Base-by-base conservation (phyloP, 2,329 filamentous ascomycete species). In the Escovopsis weberi region DNA sequence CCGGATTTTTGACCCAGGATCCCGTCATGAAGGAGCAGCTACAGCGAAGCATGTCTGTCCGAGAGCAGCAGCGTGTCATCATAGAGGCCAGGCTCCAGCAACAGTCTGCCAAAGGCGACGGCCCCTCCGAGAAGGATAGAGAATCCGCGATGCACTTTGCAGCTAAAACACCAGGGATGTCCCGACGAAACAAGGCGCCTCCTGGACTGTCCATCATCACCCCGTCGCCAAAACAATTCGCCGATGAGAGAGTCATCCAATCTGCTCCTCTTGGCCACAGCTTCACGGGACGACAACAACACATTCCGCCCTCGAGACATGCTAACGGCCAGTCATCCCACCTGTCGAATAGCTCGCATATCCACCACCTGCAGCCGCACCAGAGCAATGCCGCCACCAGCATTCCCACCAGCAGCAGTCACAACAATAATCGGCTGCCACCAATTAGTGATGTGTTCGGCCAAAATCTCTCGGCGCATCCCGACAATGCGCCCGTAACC, bases 11-110 rank as follows among this genome's bases (percentile, higher is more conserved):
- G 51, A 96, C 91, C 12, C 85, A 96, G 54, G 87, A 98, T 61
- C 89, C 91, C n/a, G 75, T 83, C 18, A 93, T 95, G 86, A 82
- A 91, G 57, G 86, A 94, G 62, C 88, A 96, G 62, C 68, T 98
- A 42, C 87, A 96, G 63, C 79, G 89, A 52, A 96, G 91, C 62
- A 78, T 95, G 62, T 87, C 84, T 38, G 88, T 98, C 28, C 75
- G 88, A 49, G 89, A 98, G 52, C 86, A 94, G 59, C 91, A 98
- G 62, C 75, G 89, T 51, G 84, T 86, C 50, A 89, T 98, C 51
- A 98, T 98, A 53, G 91, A 96, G 63, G 80, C 85, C 33, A 78
- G 91, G 56, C 66, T 89, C 52, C 87, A 95, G 55, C 88, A 89
- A 39, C 85, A 88, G 40, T 84, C 82, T 18, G 89, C 89, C 54